Conservation (phyloP, 1,284 basidiomycete genomes). For the Cutaneotrichosporon cutaneum region DNA sequence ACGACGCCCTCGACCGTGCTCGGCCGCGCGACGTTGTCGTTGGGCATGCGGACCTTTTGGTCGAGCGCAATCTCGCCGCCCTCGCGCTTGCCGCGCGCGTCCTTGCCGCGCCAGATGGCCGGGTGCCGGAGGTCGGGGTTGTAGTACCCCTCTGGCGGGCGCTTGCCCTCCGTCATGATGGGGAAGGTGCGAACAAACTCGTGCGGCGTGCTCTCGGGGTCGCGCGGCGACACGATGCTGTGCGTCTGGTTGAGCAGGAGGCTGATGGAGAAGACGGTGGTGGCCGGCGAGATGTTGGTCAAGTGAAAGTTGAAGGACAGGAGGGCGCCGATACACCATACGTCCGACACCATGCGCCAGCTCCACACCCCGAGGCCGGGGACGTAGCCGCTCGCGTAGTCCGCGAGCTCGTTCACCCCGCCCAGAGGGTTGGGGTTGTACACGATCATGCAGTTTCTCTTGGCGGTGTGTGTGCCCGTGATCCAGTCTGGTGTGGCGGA, state of each 20-base stretch:
- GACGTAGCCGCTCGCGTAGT: constrained; percentile 24
- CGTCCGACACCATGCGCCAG: constrained; percentile 31
- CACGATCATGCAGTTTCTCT: constrained; percentile 27
- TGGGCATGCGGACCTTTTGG: constrained; percentile 34
- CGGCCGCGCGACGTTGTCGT: constrained; percentile 39
- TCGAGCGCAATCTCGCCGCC: constrained; percentile 23
- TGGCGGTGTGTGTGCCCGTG: constrained; percentile 20
- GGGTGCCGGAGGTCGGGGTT: constrained; percentile 22
- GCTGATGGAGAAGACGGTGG: constrained; percentile 38
- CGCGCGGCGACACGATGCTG: constrained; percentile 34
- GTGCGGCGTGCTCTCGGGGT: constrained; percentile 20
- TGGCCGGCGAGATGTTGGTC: constrained; percentile 26
- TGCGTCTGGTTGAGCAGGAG: constrained; percentile 37
- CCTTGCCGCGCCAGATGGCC: constrained; percentile 33
- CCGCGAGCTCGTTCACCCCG: constrained; percentile 26
- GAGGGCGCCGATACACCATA: constrained; percentile 40
- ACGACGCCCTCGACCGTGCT: constrained; percentile 36
- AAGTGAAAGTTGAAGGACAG: constrained; percentile 26
- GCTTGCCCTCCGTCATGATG: constrained; percentile 21
- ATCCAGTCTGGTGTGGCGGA: constrained; percentile 23
- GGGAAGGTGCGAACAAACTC: constrained; percentile 19
- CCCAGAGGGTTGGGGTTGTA: constrained; percentile 33
- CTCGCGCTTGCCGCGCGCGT: constrained; percentile 6
- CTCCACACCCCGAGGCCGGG: constrained; percentile 34
- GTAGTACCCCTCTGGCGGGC: constrained; percentile 16